Evolutionary conservation across 1,284 basidiomycete genomes (phyloP).

Genomic region (Phellinidium pouzarii): DNA sequence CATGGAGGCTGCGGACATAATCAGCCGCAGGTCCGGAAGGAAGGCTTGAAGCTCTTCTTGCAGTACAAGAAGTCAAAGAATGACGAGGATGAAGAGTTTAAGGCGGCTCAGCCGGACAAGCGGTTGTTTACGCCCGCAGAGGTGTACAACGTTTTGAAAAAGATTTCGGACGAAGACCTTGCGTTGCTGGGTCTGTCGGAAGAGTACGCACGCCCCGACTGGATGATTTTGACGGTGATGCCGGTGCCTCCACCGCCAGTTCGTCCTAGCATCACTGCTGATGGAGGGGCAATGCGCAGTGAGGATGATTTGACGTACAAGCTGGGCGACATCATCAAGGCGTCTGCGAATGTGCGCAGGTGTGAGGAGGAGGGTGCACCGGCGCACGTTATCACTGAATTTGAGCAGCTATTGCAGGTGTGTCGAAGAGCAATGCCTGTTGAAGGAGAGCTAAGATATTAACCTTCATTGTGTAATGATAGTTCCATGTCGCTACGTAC

Average conservation of each 20-base stretch:
- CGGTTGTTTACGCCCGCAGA: slow-evolving; percentile 83
- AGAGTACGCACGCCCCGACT: slow-evolving; percentile 95
- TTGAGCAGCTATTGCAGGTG: slow-evolving; percentile 92
- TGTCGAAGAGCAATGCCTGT: slow-evolving; percentile 16
- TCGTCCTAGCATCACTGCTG: slow-evolving; percentile 93
- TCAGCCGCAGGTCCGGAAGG: slow-evolving; percentile 90
- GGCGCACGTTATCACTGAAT: slow-evolving; percentile 92
- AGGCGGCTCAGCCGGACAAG: slow-evolving; percentile 86
- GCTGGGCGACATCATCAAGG: slow-evolving; percentile 94
- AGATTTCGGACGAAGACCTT: slow-evolving; percentile 90
- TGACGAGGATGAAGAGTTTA: slow-evolving; percentile 90
- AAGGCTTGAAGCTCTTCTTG: slow-evolving; percentile 93
- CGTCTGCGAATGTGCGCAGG: slow-evolving; percentile 85
- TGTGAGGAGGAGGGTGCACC: slow-evolving; percentile 98
- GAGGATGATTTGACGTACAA: slow-evolving; percentile 99
- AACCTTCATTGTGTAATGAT: slow-evolving; percentile 15
- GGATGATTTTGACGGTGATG: slow-evolving; percentile 99
- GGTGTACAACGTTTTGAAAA: slow-evolving; percentile 88
- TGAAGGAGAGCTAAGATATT: slow-evolving; percentile 4
- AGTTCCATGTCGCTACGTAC: slow-evolving; percentile 98
- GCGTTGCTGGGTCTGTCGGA: slow-evolving; percentile 89
- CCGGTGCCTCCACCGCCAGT: slow-evolving; percentile 98
- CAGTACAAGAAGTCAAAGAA: slow-evolving; percentile 92
- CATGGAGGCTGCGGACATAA: slow-evolving; percentile 95
- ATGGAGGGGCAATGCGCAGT: slow-evolving; percentile 92